Conservation (phyloP, 2,329 filamentous ascomycete species). For the Fusarium sp. region DNA sequence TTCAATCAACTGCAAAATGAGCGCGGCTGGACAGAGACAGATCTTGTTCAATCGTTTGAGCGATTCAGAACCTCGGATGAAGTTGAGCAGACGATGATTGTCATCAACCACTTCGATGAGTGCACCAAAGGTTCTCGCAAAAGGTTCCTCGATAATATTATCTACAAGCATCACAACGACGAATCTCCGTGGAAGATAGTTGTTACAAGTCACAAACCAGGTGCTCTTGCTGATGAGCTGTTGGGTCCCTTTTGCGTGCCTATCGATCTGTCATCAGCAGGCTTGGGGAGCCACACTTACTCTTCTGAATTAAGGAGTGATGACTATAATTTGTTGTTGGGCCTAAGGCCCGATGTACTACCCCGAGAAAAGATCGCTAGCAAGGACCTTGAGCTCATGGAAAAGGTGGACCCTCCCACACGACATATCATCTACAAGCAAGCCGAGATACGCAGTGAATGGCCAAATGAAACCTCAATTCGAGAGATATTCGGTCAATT, state of each 20-base stretch:
- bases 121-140: neutral
- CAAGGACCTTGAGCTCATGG: rapidly evolving
- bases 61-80: neutral
- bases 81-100: neutral
- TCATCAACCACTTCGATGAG: constrained; percentile 3
- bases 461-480: constrained; percentile 3
- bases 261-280: neutral
- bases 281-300: neutral
- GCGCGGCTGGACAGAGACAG: constrained; percentile 8
- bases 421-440: neutral
- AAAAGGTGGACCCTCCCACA: neutral
- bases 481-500: neutral
- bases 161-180: neutral
- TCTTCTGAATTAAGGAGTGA: no score
- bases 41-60: constrained; percentile 13
- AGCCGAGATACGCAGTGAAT: neutral
- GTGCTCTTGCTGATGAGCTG: neutral
- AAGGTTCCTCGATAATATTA: neutral
- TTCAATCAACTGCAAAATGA: neutral
- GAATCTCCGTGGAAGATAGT: neutral
- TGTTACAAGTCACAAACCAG: neutral
- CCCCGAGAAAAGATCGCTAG: rapidly evolving
- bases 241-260: neutral
- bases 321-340: no score
- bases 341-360: rapidly evolving